A percentile compares a stretch with the other conserved stretches of the same genome.
These are phyloP conservation scores for Solanum sparsipilum DNA, from an alignment of 257 asterid genomes.

Conservation along the genomic window DNA sequence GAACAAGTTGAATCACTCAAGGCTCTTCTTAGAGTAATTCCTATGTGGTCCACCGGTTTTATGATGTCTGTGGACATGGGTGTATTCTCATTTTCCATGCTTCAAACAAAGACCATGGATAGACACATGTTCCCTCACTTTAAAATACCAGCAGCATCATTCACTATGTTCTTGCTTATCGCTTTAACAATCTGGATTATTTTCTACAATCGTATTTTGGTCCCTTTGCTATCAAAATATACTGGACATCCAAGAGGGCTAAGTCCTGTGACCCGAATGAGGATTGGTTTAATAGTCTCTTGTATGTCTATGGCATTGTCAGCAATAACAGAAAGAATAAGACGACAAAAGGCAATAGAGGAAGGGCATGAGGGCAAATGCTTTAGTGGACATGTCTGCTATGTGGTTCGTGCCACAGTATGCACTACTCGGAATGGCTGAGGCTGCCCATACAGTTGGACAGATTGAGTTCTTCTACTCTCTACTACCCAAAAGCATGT, in stretches of 20 bases:
- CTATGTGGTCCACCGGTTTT: slow-evolving; percentile 9
- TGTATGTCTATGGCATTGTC: not conserved
- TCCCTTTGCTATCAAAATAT: not conserved
- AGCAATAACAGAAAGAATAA: slow-evolving; percentile 6
- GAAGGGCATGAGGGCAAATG: not conserved
- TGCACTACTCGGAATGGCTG: too few species aligned
- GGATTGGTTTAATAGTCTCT: slow-evolving; percentile 3
- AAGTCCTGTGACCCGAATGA: slow-evolving; percentile 1
- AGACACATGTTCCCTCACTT: slow-evolving; percentile 2
- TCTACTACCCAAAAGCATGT: too few species aligned
- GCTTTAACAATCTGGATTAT: slow-evolving; percentile 1
- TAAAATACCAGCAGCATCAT: slow-evolving; percentile 18
- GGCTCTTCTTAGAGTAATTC: slow-evolving; percentile 2
- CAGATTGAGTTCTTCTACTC: too few species aligned
- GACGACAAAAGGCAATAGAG: not conserved
- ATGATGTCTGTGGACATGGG: not conserved
- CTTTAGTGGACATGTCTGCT: too few species aligned
- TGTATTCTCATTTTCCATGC: not conserved
- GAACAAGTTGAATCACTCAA: slow-evolving; percentile 9
- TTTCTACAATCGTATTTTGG: not conserved
- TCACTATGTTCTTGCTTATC: not conserved
- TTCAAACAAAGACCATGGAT: not conserved
- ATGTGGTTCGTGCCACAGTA: too few species aligned
- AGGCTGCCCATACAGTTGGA: too few species aligned
- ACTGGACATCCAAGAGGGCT: not conserved